Base-by-base conservation (phyloP, 225 moss, liverwort and hornwort genomes). In the Lunularia cruciata region DNA sequence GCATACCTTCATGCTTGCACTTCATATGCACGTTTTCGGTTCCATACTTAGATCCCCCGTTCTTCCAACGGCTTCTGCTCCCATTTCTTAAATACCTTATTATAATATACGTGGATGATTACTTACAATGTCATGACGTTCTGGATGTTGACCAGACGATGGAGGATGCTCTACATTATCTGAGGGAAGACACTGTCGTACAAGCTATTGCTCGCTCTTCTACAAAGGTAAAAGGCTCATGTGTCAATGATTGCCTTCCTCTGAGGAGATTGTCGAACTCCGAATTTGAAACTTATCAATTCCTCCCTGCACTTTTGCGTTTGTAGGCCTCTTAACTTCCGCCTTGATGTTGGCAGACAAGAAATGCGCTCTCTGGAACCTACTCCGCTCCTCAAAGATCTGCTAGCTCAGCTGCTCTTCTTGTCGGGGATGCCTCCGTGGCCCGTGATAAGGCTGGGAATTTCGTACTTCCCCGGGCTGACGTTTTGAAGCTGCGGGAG, bases 391-490 rank as follows among this genome's bases (percentile, higher is more conserved):
- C 94, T 27, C 94, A 95, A 63, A 80, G 94, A 66, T 95, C 94
- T 63, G 94, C 91, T 48, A 95, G 91, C 73, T 95, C 94, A 76
- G 94, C 94, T 77, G 94, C 94, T 71, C 86, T 95, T 39, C 82
- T 95, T 69, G 94, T 95, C 67, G 86, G 85, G 69, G 94, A 95
- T 85, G 85, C 91, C 63, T 87, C 88, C 19, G 83, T 91, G 28
- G 89, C 94, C 35, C 91, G 91, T 72, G 94, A 95, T 45, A 95
- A 91, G 73, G 94, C 89, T 73, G 94, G 94, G 71, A 95, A 95
- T 68, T 91, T 91, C 74, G 94, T 91, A 43, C 91, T 95, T 34
- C 94, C 94, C 69, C 91, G 94, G 30, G 94, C 91, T 60, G 94
- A 95, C 75, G 94, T 95, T 22, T 59, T 88, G 66, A 95, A 95